Base-by-base conservation (phyloP, 2,329 filamentous ascomycete species). In the Epichloe hybrida region DNA sequence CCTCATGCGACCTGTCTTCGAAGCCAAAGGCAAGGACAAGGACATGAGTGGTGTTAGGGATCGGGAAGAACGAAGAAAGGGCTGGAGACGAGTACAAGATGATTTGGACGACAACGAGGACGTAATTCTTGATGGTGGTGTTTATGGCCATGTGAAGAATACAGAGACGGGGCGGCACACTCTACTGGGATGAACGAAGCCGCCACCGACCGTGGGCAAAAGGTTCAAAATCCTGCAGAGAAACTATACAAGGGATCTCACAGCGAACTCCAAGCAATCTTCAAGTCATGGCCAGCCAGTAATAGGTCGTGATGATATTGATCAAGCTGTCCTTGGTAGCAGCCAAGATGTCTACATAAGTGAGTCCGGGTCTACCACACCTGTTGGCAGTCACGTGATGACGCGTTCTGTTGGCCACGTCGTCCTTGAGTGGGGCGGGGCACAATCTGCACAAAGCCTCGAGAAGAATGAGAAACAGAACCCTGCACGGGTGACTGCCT, bases 1-100 rank as follows among this genome's bases (percentile, higher is more conserved):
- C 0, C 60, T 88, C 55, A 83, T 88, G 56, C 74, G 78, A 56
- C 85, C 85, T 0, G 76, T 81, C 5, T 80, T 66, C 49, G 68
- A 78, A 50, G 65, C 67, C 15, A 76, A 76, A 56, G 76, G 72
- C 4, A 79, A 81, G 58, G 76, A 70, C 23, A 45, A 51, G 20
- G 51, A 52, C 6, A 54, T 55, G 0, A 66, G 67, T 44, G 57
- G 56, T 12, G 57, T 59, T 37, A 60, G 58, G n/a, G 67, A 75
- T 17, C 67, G 75, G 21, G 67, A 69, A 36, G 66, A 72, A 45
- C 65, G 64, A 46, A 67, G 63, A 17, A 70, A 67, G 36, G 67
- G 69, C 44, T 83, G 80, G 80, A 68, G 77, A 49, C 70, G 77
- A 49, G 79, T 82, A 0, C 80, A 83, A 57, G 77, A 82, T 58